Evolutionary conservation across 495 filamentous ascomycete genomes (phyloP).

Genomic region (Annulohypoxylon bovei): DNA sequence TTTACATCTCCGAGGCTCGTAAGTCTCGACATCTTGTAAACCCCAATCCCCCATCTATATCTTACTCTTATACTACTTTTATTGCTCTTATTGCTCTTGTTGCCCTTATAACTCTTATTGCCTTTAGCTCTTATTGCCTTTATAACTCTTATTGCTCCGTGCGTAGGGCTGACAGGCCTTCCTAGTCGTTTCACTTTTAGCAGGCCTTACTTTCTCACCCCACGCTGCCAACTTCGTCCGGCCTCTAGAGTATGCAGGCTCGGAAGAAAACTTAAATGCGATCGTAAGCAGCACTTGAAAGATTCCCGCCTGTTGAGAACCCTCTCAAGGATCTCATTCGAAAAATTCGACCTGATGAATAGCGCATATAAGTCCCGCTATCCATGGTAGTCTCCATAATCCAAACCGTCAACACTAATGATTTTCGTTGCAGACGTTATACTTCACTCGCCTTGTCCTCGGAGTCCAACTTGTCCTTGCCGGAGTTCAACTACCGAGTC

Average conservation of each 20-base stretch:
- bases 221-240: slow-evolving; percentile 80
- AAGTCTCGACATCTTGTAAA: slow-evolving; percentile 48
- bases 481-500: slow-evolving; percentile 89
- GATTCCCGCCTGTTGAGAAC: neutral
- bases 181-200: slow-evolving; percentile 82
- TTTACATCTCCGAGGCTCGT: slow-evolving; percentile 92
- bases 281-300: slow-evolving; percentile 36
- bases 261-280: slow-evolving; percentile 51
- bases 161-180: slow-evolving; percentile 12
- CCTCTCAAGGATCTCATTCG: neutral
- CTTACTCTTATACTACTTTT: neutral
- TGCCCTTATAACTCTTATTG: too few relatives aligned
- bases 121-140: too few relatives aligned
- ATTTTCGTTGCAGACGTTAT: slow-evolving; percentile 67
- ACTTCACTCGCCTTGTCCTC: slow-evolving; percentile 87
- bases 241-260: slow-evolving; percentile 79
- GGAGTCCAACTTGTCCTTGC: slow-evolving; percentile 92
- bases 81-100: too few relatives aligned
- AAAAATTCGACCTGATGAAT: neutral
- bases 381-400: neutral
- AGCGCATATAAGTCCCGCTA: neutral
- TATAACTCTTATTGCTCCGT: neutral
- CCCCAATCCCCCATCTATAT: neutral
- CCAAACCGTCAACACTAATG: slow-evolving; percentile 53
- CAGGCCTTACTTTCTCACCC: slow-evolving; percentile 81